A percentile compares a stretch with the other conserved stretches of the same genome.
Conservation (phyloP, 2,329 filamentous ascomycete genomes). For the Aspergillus brasiliensis region DNA sequence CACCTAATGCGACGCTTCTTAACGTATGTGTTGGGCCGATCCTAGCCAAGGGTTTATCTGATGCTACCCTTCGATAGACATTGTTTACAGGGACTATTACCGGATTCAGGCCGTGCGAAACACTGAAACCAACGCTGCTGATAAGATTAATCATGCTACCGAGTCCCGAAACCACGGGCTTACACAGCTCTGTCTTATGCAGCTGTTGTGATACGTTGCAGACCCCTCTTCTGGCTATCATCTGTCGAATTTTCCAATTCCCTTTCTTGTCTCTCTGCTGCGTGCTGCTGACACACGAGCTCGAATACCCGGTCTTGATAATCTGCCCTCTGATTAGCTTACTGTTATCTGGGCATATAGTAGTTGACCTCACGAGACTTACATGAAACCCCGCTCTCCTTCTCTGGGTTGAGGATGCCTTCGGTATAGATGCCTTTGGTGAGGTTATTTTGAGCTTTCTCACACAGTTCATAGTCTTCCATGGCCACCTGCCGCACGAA, state of each 20-base stretch:
- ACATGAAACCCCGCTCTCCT: conserved; percentile 59
- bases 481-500: conserved; percentile 60
- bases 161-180: background rate
- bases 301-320: conserved; percentile 52
- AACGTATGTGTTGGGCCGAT: background rate
- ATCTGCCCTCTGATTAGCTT: conserved; percentile 30
- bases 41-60: background rate
- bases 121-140: background rate
- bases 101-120: background rate
- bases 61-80: background rate
- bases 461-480: conserved; percentile 61
- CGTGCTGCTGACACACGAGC: conserved; percentile 48
- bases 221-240: conserved; percentile 10
- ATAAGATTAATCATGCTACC: background rate
- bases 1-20: background rate
- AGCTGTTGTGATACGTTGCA: conserved; percentile 4
- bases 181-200: background rate
- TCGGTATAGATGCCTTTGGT: conserved; percentile 57
- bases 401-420: conserved; percentile 58
- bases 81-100: background rate
- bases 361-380: conserved; percentile 16
- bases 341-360: conserved; percentile 4
- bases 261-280: conserved; percentile 32
- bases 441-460: conserved; percentile 58
- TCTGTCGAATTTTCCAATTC: conserved; percentile 5